Base-by-base conservation (phyloP, 805 yeast species). In the Starmera amethionina region DNA sequence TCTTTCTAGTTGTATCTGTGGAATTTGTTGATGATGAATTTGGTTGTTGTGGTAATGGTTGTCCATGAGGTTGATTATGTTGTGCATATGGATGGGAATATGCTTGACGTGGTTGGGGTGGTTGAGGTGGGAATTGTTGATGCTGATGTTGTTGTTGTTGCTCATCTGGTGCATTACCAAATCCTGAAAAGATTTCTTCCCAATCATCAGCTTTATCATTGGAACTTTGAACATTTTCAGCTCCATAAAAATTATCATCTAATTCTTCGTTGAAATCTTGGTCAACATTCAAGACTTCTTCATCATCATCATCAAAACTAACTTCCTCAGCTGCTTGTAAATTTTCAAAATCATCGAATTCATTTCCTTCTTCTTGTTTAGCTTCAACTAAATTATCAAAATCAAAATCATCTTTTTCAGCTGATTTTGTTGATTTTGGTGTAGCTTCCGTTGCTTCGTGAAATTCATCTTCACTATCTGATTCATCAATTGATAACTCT, bases 181-280 rank as follows among this genome's bases (percentile, higher is more conserved):
- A 83, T 0, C 94, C 95, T 4, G 94, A 90, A 64, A 88, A 88
- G 22, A 88, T 72, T 62, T 86, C 89, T 54, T 88, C 96, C 97
- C 97, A 88, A 58, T 88, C 97, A 52, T 86, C 29, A n/a, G 18
- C 95, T 28, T 60, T 63, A 43, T 53, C 60, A 44, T 52, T 52
- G 9, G 27, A 22, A 22, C 9, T n/a, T 5, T 37, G 22, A 14
- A 27, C 5, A 4, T 38, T 46, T 4, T 48, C 60, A 16, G 54
- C 42, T 32, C 57, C 62, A 30, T 44, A 46, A 48, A 50, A 47
- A 6, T 49, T 40, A 6, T 43, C 55, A 22, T 55, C 59, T 8
- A 48, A 34, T 8, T 48, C 52, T 13, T 49, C 49, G 19, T 42
- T 45, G 30, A 49, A 44, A 31, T 48, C 44, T 22, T 35, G 39